phyloP scores from a whole-genome alignment of 1,284 basidiomycete species.

The Meira nashicola region DNA sequence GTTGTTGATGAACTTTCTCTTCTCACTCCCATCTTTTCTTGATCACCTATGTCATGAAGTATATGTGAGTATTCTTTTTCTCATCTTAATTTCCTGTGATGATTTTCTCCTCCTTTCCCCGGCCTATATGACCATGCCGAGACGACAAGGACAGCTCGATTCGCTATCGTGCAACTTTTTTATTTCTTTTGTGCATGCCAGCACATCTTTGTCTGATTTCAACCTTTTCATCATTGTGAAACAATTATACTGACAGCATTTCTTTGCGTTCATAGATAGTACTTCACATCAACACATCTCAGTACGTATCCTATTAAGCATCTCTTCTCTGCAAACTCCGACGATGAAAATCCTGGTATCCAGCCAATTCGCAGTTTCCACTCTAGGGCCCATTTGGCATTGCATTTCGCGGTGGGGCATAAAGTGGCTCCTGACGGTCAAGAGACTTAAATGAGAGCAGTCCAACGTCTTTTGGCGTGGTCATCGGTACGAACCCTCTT shows the following conservation, averaged over 20 bases:
- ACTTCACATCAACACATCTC: too few relatives aligned
- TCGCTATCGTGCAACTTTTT: constrained; percentile 42
- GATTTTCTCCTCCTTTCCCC: constrained; percentile 49
- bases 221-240: constrained; percentile 9
- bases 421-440: constrained; percentile 47
- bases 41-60: too few relatives aligned
- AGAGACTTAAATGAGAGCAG: constrained; percentile 39
- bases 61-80: too few relatives aligned
- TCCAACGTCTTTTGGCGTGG: constrained; percentile 42
- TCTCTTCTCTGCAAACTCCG: constrained; percentile 20
- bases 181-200: constrained; percentile 50
- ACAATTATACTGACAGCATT: background rate
- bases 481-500: constrained; percentile 50
- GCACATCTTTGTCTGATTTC: constrained; percentile 49
- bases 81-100: constrained; percentile 15
- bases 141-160: constrained; percentile 48
- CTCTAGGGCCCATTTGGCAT: constrained; percentile 50
- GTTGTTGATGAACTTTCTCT: too few relatives aligned
- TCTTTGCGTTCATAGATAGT: background rate
- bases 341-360: constrained; percentile 53
- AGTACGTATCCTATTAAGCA: too few relatives aligned
- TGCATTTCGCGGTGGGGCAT: constrained; percentile 33
- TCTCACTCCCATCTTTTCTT: too few relatives aligned
- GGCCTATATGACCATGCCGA: constrained; percentile 53
- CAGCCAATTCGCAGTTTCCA: constrained; percentile 55